These are phyloP conservation scores for Citrus trifoliata DNA, from an alignment of 345 rosid species.

Conservation along the genomic window DNA sequence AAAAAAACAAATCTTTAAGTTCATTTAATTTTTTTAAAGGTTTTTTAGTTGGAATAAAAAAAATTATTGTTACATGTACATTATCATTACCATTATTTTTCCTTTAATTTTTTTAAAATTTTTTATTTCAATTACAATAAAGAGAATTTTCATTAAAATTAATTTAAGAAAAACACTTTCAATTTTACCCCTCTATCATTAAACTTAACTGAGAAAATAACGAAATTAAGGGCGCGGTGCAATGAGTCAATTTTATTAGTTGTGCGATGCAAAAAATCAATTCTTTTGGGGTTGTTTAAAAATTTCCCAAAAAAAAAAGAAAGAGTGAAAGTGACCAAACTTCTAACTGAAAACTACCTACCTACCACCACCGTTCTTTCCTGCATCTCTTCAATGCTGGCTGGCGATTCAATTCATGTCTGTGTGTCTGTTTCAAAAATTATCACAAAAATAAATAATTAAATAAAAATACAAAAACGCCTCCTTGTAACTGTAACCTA, in stretches of 20 bases:
- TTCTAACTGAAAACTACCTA: slow-evolving; percentile 46
- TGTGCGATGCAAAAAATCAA: fast-evolving
- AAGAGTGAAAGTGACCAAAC: slow-evolving; percentile 17
- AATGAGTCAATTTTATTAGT: too few species aligned
- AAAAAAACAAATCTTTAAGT: too few species aligned
- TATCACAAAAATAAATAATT: not conserved
- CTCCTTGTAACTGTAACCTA: not conserved
- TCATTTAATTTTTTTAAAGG: too few species aligned
- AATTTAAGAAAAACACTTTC: fast-evolving
- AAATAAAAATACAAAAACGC: not conserved
- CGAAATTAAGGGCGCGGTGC: fast-evolving
- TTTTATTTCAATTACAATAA: too few species aligned
- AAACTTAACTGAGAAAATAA: too few species aligned
- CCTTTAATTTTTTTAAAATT: too few species aligned
- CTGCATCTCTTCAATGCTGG: not conserved
- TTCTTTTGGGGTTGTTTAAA: too few species aligned
- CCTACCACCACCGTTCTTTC: slow-evolving; percentile 10
- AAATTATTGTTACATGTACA: too few species aligned
- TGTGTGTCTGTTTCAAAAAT: not conserved
- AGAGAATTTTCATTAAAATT: too few species aligned
- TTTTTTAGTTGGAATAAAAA: too few species aligned
- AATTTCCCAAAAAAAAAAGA: too few species aligned
- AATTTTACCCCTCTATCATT: fast-evolving
- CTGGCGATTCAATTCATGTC: slow-evolving; percentile 13
- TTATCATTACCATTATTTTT: too few species aligned